These are phyloP conservation scores for Mycosphaerella sp. DNA, from an alignment of 2,329 filamentous ascomycete genomes.

Conservation along the genomic window DNA sequence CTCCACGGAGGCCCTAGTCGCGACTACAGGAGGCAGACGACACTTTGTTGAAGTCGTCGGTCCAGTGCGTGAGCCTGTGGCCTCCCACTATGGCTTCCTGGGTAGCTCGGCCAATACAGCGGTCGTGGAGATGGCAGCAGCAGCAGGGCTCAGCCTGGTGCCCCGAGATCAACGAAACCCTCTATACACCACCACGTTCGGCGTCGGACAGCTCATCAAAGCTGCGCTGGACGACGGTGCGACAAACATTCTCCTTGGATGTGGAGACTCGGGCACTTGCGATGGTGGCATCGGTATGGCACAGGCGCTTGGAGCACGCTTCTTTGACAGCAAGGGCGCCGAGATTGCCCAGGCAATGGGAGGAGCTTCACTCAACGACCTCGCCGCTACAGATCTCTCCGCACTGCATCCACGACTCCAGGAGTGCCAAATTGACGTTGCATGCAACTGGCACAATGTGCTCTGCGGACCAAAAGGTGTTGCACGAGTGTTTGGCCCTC, in stretches of 20 bases:
- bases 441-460: conserved; percentile 49
- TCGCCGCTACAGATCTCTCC: conserved; percentile 40
- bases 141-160: conserved; percentile 48
- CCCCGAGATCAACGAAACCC: conserved; percentile 43
- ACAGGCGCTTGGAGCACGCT: conserved; percentile 46
- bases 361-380: conserved; percentile 36
- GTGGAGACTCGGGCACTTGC: conserved; percentile 51
- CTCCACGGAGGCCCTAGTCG: conserved; percentile 45
- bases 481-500: conserved; percentile 47
- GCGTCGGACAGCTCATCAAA: conserved; percentile 46
- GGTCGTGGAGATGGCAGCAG: conserved; percentile 50
- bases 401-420: conserved; percentile 37
- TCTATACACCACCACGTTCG: conserved; percentile 46
- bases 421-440: conserved; percentile 43
- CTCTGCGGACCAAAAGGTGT: conserved; percentile 47
- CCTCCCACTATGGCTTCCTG: conserved; percentile 46
- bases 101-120: conserved; percentile 37
- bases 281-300: conserved; percentile 52
- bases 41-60: conserved; percentile 39
- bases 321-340: conserved; percentile 38
- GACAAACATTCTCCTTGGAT: conserved; percentile 46
- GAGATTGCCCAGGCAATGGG: conserved; percentile 39
- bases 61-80: conserved; percentile 39
- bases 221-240: conserved; percentile 45
- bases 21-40: conserved; percentile 40